Evolutionary conservation across 2,329 filamentous ascomycete species (phyloP), one percentile per base, ranked within the genome.

Genomic region (Stagonosporopsis cucurbitacearum): DNA sequence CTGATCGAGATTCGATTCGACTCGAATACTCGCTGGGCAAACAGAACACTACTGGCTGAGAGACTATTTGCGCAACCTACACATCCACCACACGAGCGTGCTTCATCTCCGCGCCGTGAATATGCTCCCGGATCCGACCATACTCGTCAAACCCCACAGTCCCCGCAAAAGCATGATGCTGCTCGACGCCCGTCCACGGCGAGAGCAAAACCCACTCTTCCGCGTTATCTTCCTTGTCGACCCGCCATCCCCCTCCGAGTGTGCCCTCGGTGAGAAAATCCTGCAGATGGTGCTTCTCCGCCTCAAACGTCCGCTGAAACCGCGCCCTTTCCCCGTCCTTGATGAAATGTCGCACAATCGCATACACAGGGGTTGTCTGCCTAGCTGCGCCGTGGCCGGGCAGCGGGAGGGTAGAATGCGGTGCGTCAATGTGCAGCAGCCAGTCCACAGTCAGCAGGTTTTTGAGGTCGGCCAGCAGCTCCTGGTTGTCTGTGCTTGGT

Each of bases 151-250:
- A 76, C 1, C 54, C 70, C 5, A 74, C 70, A 2, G 69, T 70
- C 19, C 70, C 57, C 6, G 62, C 68, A 63, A 79, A 80, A 0
- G 50, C 64, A 9, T 51, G 17, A 51, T 79, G 74, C 41, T 79
- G 65, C 30, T 75, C 66, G 1, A 76, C 64, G 11, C 63, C 60
- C 3, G 66, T 64, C 77, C 78, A 80, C 0, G 75, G 75, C 25
- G 58, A 74, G 17, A 81, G 72, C 0, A 80, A 37, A 2, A 81
- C 73, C 61, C 76, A 80, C 43, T 81, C 78, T 12, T 79, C 74
- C 41, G 74, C 71, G 0, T 60, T 59, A 2, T 56, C 60, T 8
- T 70, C 69, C 9, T 64, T 64, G 42, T 80, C 78, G 15, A 80
- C 57, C 28, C 78, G 69, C 75, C 75, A 80, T 0, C 77, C 77